Base-by-base conservation (phyloP, 2,329 filamentous ascomycete genomes). In the Elsinoe arachidis region DNA sequence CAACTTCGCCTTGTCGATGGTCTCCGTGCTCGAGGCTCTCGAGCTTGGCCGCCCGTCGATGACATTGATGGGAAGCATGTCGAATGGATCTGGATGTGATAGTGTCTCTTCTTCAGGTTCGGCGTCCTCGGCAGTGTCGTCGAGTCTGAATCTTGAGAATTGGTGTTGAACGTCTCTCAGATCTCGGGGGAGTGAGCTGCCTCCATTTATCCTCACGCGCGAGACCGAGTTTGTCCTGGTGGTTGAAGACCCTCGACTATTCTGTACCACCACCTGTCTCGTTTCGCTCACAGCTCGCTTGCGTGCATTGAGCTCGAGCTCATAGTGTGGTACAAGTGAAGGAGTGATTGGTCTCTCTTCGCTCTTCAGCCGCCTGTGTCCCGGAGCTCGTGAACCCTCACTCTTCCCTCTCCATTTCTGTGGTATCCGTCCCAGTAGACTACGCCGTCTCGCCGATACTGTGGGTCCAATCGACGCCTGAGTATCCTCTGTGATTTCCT, bases 1-100 rank as follows among this genome's bases (percentile, higher is more conserved):
- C 62, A 96, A 80, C 64, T 82, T 77, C 55, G 78, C 75, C 55
- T 87, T 82, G 65, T 87, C 74, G 11, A 72, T 63, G 30, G 67
- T 68, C 1, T 68, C 67, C 6, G 65, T 65, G 15, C 69, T 69
- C 3, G 37, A 43, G 1, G 14, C 53, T 7, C 53, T 23, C 21
- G 38, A 34, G 34, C 60, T 64, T 67, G 10, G 60, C 66, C 9
- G 61, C 14, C 14, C 53, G 14, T 10, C 53, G 17, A 41, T 35
- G 35, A 26, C 39, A n/a, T 9, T 21, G 12, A 17, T 14, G 4
- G 38, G 21, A 37, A 43, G 15, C 33, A 38, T 38, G 26, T 56
- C 39, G 41, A 34, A 14, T 2, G 64, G 3, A 64, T 58, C 1
- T 67, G 65, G 6, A 67, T 59, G n/a, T 66, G 66, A 12, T 66